phyloP scores from a whole-genome alignment of 441 rosid species.

The Aleurites moluccanus region DNA sequence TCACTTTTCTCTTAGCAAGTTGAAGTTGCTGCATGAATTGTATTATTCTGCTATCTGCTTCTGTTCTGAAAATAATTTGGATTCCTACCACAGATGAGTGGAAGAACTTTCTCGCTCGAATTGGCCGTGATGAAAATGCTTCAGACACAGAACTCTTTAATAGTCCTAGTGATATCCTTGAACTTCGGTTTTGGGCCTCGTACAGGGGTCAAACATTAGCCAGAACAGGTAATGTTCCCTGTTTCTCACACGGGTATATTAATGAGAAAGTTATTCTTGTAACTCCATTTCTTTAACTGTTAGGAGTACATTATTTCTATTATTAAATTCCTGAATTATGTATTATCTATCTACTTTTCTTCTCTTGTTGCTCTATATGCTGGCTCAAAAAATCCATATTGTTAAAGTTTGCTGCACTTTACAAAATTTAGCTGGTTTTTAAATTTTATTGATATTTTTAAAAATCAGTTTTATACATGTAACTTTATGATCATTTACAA shows the following conservation, averaged over 20 bases:
- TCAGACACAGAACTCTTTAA: conserved; percentile 69
- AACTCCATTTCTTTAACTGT: not conserved
- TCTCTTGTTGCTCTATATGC: not conserved
- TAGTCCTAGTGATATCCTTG: conserved; percentile 73
- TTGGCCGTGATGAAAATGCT: conserved; percentile 91
- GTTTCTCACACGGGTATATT: not conserved
- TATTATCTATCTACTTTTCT: not conserved
- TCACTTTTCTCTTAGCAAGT: not conserved
- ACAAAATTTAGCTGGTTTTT: not conserved
- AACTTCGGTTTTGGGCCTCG: conserved; percentile 99
- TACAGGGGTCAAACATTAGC: conserved; percentile 98
- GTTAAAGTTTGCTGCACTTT: not conserved
- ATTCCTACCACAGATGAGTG: conserved; percentile 74
- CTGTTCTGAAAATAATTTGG: conserved; percentile 10
- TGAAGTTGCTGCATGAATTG: not conserved
- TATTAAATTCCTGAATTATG: conserved; percentile 3
- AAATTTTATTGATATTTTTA: not conserved
- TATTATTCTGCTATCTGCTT: not conserved
- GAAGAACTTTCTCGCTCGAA: conserved; percentile 96
- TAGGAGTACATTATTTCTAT: not conserved
- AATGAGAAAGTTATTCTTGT: not conserved
- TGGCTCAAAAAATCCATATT: not conserved
- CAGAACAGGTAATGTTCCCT: conserved; percentile 65
- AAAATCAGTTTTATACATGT: not conserved
- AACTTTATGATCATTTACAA: not conserved